A percentile compares a stretch with the other conserved stretches of the same genome.
phyloP scores from a whole-genome alignment of 331 rosid genomes.

The Prunus yedoensis region DNA sequence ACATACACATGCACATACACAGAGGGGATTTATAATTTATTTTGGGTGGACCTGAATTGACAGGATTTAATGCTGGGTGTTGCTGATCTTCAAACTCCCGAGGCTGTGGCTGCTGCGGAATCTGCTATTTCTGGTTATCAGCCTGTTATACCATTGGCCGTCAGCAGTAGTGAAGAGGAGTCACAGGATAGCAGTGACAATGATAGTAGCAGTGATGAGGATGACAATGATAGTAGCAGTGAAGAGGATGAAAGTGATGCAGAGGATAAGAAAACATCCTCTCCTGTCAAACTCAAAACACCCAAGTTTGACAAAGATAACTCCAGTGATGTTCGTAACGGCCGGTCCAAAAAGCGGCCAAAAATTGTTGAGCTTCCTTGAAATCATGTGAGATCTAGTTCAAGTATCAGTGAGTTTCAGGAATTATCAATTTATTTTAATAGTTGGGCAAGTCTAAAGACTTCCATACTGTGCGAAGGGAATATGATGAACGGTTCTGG shows the following conservation, averaged over 20 bases:
- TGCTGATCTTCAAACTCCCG: constrained; percentile 81
- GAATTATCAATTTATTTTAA: not conserved
- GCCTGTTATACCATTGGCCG: constrained; percentile 46
- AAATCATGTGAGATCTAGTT: not conserved
- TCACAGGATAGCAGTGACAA: constrained; percentile 50
- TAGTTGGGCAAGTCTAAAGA: not conserved
- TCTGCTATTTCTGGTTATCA: constrained; percentile 58
- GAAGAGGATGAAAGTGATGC: constrained; percentile 10
- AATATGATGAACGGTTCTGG: not conserved
- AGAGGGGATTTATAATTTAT: not conserved
- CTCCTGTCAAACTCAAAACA: constrained; percentile 22
- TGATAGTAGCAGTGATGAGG: constrained; percentile 21
- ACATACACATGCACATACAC: not conserved
- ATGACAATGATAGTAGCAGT: not conserved
- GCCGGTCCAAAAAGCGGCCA: constrained; percentile 40
- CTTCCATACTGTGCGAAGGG: not conserved
- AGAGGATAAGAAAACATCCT: constrained; percentile 14
- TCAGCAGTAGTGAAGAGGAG: constrained; percentile 43
- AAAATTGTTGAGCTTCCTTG: constrained; percentile 60
- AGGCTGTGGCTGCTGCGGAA: constrained; percentile 95
- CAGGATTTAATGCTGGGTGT: constrained; percentile 94
- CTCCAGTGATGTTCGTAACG: constrained; percentile 15
- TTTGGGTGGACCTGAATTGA: not conserved
- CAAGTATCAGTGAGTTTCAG: not conserved
- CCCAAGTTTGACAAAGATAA: constrained; percentile 20